Evolutionary conservation across 2,329 filamentous ascomycete genomes (phyloP).

Genomic region (Neurospora sp.): DNA sequence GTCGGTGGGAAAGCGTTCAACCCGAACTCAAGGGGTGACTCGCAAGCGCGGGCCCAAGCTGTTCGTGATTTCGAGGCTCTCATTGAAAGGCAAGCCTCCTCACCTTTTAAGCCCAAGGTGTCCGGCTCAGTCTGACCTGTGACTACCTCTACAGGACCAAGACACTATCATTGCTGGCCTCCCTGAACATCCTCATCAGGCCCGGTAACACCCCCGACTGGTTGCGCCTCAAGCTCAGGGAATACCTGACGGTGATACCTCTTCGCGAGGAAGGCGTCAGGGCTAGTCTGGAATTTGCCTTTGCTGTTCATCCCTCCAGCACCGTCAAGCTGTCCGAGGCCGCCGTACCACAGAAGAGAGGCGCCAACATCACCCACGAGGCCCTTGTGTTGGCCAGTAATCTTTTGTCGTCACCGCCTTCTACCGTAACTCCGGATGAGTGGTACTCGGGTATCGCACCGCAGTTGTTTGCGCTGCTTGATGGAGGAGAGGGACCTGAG

Average conservation of each 20-base stretch:
- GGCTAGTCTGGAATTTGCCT: constrained; percentile 60
- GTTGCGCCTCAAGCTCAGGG: constrained; percentile 48
- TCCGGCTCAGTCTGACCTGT: constrained; percentile 18
- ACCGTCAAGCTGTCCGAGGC: constrained; percentile 30
- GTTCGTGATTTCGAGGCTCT: constrained; percentile 34
- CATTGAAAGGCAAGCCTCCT: constrained; percentile 34
- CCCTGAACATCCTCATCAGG: constrained; percentile 54
- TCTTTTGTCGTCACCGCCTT: constrained; percentile 51
- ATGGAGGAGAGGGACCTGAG: constrained; percentile 48
- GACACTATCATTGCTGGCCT: constrained; percentile 42
- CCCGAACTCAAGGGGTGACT: constrained; percentile 25
- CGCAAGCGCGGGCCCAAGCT: constrained; percentile 23
- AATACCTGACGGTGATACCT: constrained; percentile 50
- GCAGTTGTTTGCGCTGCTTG: constrained; percentile 52
- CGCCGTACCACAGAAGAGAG: constrained; percentile 40
- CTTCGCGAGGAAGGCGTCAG: constrained; percentile 55
- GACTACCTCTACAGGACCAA: constrained; percentile 30
- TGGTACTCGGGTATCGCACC: constrained; percentile 54
- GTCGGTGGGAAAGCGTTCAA: constrained; percentile 40
- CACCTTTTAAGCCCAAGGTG: background rate
- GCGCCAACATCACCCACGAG: constrained; percentile 58
- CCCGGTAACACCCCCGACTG: constrained; percentile 48
- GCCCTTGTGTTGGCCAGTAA: constrained; percentile 54
- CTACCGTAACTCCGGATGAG: constrained; percentile 38
- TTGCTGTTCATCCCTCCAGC: constrained; percentile 54